Evolutionary conservation across 495 filamentous ascomycete genomes (phyloP).

Genomic region (Talaromyces nanjingensis): DNA sequence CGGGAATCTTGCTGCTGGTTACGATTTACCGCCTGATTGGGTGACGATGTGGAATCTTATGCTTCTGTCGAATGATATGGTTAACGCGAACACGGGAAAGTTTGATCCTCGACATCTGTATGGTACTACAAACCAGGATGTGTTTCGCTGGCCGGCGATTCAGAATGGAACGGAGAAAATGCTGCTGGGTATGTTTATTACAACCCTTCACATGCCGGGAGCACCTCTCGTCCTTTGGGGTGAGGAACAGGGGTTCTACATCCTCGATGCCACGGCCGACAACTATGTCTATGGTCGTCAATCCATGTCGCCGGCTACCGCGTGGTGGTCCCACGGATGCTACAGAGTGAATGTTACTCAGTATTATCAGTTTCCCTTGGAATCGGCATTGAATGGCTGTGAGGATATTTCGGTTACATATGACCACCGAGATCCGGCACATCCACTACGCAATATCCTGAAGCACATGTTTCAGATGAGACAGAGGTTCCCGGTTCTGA

Average conservation of each 20-base stretch:
- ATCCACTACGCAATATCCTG: slow-evolving; percentile 59
- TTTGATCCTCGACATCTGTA: slow-evolving; percentile 70
- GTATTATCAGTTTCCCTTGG: slow-evolving; percentile 54
- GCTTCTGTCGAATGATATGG: slow-evolving; percentile 55
- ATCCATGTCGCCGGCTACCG: slow-evolving; percentile 57
- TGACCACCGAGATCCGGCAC: slow-evolving; percentile 65
- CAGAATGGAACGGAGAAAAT: slow-evolving; percentile 55
- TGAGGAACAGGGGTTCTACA: slow-evolving; percentile 65
- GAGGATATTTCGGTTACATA: slow-evolving; percentile 49
- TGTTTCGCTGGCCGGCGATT: slow-evolving; percentile 67
- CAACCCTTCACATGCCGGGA: slow-evolving; percentile 58
- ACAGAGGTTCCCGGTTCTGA: slow-evolving; percentile 49
- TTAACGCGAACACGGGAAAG: slow-evolving; percentile 57
- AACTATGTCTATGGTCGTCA: slow-evolving; percentile 69
- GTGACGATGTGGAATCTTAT: slow-evolving; percentile 56
- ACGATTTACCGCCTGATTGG: slow-evolving; percentile 55
- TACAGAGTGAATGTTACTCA: slow-evolving; percentile 49
- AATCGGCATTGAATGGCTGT: slow-evolving; percentile 49
- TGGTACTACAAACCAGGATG: slow-evolving; percentile 65
- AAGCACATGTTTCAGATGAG: slow-evolving; percentile 62
- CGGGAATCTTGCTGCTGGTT: slow-evolving; percentile 54
- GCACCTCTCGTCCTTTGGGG: slow-evolving; percentile 61
- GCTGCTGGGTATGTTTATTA: slow-evolving; percentile 57
- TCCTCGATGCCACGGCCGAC: slow-evolving; percentile 57
- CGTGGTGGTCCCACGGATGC: slow-evolving; percentile 67